These are phyloP conservation scores for Ascochyta viciae-villosae DNA, from an alignment of 2,329 filamentous ascomycete species.

Conservation along the genomic window DNA sequence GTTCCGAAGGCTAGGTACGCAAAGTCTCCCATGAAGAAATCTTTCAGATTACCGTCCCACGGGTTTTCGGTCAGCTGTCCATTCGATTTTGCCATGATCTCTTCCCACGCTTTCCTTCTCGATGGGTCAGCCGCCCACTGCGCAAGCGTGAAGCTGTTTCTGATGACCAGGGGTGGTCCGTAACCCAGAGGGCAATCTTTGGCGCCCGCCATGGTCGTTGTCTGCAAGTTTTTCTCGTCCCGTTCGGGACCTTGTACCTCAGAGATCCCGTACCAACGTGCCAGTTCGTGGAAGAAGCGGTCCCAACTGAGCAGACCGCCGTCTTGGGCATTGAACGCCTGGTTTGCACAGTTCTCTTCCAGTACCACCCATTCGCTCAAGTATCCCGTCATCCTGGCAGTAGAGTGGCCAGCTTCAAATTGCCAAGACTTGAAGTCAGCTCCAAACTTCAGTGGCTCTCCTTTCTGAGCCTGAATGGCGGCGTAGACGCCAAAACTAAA, in stretches of 20 bases:
- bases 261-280: slow-evolving; percentile 13
- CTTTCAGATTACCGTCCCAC: slow-evolving; percentile 4
- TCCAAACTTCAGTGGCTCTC: slow-evolving; percentile 12
- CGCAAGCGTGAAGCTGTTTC: neutral
- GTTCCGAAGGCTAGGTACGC: slow-evolving; percentile 8
- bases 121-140: slow-evolving; percentile 7
- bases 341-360: slow-evolving; percentile 15
- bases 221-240: neutral
- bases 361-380: slow-evolving; percentile 23
- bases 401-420: slow-evolving; percentile 12
- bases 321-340: slow-evolving; percentile 17
- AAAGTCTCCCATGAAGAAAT: slow-evolving; percentile 16
- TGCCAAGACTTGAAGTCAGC: slow-evolving; percentile 17
- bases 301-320: slow-evolving; percentile 8
- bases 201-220: neutral
- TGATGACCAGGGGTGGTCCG: slow-evolving; percentile 8
- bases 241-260: neutral
- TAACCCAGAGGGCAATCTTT: slow-evolving; percentile 15
- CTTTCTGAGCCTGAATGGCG: slow-evolving; percentile 17
- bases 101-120: slow-evolving; percentile 2
- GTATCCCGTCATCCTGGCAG: slow-evolving; percentile 20
- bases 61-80: slow-evolving; percentile 14
- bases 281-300: slow-evolving; percentile 21
- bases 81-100: slow-evolving; percentile 16
- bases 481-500: slow-evolving; percentile 17